Conservation (phyloP, 2,329 filamentous ascomycete genomes). For the Neofusicoccum ribis region DNA sequence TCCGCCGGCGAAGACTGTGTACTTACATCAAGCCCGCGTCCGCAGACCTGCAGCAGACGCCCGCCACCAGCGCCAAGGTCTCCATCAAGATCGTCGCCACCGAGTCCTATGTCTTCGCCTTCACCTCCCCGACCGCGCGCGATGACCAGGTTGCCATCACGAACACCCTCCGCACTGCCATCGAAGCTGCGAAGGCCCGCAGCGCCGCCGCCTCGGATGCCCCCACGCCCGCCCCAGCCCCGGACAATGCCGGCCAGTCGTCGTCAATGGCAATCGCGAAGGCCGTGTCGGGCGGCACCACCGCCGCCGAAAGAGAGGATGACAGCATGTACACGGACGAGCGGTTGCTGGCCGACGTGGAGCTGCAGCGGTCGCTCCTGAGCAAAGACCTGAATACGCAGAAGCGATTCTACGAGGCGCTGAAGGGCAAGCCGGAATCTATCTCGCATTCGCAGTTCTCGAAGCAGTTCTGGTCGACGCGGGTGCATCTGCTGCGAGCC, state of each 20-base stretch:
- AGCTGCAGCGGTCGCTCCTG: constrained; percentile 84
- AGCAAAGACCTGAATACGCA: constrained; percentile 74
- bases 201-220: constrained; percentile 39
- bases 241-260: constrained; percentile 52
- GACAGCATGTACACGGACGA: constrained; percentile 78
- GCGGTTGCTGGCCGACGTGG: constrained; percentile 73
- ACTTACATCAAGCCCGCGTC: neutral
- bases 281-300: constrained; percentile 56
- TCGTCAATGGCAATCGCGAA: constrained; percentile 77
- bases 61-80: constrained; percentile 81
- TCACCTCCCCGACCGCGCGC: constrained; percentile 78
- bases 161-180: constrained; percentile 74
- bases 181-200: constrained; percentile 65
- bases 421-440: constrained; percentile 78
- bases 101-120: constrained; percentile 80
- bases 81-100: constrained; percentile 88
- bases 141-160: constrained; percentile 83
- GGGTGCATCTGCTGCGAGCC: constrained; percentile 80
- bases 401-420: constrained; percentile 83
- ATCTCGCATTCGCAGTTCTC: constrained; percentile 82
- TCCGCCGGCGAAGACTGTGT: neutral
- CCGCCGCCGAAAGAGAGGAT: constrained; percentile 52
- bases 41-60: constrained; percentile 89
- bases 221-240: constrained; percentile 29
- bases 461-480: constrained; percentile 89